Percentiles rank a stretch among this genome's conserved stretches.
Conservation (phyloP, 306 rosid species). For the cucumber (Cucumis sativus) region Cucumber_9930_V3 NC_026661.2:21262001-21262500, state of each 20-base stretch:
- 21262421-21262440: too few species aligned
- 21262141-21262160: neutral
- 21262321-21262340: neutral
- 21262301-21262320: neutral
- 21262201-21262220: neutral
- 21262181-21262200: neutral
- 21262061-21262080: neutral
- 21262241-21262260: neutral
- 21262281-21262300: neutral
- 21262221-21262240: neutral
- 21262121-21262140: neutral
- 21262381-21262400: neutral
- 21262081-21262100: neutral
- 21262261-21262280: neutral
- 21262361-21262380: neutral
- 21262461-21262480: too few species aligned
- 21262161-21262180: neutral
- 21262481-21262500: too few species aligned
- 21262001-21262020: slow-evolving; percentile 64
- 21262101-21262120: neutral
- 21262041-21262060: slow-evolving; percentile 9
- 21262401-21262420: too few species aligned
- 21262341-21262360: neutral
- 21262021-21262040: slow-evolving; percentile 82
- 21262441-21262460: too few species aligned